phyloP scores from a whole-genome alignment of 148 eudicot genomes.

The Polygonum aviculare region DNA sequence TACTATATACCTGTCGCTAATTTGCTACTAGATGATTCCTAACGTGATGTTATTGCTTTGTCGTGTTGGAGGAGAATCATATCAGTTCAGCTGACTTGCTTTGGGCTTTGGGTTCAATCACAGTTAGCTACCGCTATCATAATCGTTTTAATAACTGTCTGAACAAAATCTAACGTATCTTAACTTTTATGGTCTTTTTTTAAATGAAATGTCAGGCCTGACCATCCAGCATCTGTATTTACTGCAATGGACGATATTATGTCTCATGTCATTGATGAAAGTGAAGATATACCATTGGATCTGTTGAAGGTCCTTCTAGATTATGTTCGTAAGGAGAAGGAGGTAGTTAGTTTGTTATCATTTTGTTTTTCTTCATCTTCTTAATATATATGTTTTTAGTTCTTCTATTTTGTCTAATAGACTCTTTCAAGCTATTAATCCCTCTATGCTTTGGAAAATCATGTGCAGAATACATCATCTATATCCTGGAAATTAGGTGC shows the following conservation, averaged over 20 bases:
- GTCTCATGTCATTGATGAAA: slow-evolving; percentile 61
- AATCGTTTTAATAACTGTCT: neutral
- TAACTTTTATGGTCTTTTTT: neutral
- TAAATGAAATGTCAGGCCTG: slow-evolving; percentile 26
- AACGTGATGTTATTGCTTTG: neutral
- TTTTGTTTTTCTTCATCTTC: neutral
- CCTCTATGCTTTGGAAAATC: neutral
- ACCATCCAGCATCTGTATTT: slow-evolving; percentile 44
- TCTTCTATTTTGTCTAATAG: neutral
- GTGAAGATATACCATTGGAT: slow-evolving; percentile 46
- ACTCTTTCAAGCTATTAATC: neutral
- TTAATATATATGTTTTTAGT: neutral
- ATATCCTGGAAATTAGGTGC: slow-evolving; percentile 45
- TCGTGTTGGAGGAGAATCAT: neutral
- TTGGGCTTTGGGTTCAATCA: neutral
- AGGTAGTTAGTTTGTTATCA: slow-evolving; percentile 34
- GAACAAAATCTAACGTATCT: neutral
- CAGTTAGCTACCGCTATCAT: neutral
- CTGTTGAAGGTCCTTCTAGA: slow-evolving; percentile 51
- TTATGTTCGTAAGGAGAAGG: slow-evolving; percentile 54
- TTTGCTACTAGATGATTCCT: neutral
- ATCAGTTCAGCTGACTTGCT: neutral
- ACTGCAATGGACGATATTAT: slow-evolving; percentile 61
- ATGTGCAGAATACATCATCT: slow-evolving; percentile 37
- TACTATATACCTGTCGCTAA: neutral